Evolutionary conservation across 164 flowering plant genomes (phyloP).

Genomic region (Aristolochia contorta): DNA sequence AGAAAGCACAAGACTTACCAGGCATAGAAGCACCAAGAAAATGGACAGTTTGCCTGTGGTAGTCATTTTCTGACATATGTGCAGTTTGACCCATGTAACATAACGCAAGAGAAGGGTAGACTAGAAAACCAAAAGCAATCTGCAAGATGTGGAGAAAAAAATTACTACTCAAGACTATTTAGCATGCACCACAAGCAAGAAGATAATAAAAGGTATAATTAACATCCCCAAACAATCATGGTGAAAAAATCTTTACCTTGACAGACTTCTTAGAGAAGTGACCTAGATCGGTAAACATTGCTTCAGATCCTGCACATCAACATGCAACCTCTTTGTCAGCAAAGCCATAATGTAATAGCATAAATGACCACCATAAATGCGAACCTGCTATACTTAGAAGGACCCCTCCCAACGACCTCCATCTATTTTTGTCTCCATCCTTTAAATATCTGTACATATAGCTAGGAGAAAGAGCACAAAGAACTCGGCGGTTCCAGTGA

Average conservation of each 20-base stretch:
- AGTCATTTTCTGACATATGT: constrained; percentile 41
- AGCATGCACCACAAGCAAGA: background rate
- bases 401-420: constrained; percentile 86
- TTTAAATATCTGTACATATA: constrained; percentile 67
- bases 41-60: background rate
- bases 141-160: constrained; percentile 20
- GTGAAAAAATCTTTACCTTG: constrained; percentile 33
- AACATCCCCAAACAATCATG: background rate
- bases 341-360: too few relatives aligned
- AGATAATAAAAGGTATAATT: background rate
- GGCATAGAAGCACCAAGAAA: constrained; percentile 41
- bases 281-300: constrained; percentile 92
- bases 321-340: too few relatives aligned
- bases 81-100: constrained; percentile 97
- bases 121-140: constrained; percentile 64
- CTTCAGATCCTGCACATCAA: constrained; percentile 67
- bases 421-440: constrained; percentile 50
- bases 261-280: constrained; percentile 83
- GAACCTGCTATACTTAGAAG: constrained; percentile 74
- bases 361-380: background rate
- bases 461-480: constrained; percentile 63
- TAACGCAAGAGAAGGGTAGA: constrained; percentile 67
- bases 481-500: constrained; percentile 61
- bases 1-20: constrained; percentile 31
- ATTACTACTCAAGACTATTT: background rate